A percentile compares a stretch with the other conserved stretches of the same genome.
Conservation (phyloP, 345 rosid genomes). For the Capsella bursapastoris region DNA sequence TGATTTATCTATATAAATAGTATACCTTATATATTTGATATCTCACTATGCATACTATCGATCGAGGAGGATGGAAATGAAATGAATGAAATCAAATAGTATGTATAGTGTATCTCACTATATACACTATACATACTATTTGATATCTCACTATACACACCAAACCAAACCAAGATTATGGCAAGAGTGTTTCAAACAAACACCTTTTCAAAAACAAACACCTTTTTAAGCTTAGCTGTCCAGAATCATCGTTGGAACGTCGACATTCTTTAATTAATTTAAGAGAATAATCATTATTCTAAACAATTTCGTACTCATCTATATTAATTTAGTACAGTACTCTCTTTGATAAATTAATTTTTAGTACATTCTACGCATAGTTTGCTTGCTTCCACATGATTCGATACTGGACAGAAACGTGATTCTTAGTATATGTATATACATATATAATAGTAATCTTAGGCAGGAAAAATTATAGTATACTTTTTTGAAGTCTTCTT, state of each 20-base stretch:
- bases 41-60: not conserved
- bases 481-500: not conserved
- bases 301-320: not conserved
- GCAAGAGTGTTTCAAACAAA: not conserved
- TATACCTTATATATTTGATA: not conserved
- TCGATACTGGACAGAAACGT: not conserved
- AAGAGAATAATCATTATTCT: not conserved
- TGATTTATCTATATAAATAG: too few species aligned
- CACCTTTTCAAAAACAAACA: not conserved
- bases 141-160: not conserved
- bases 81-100: too few species aligned
- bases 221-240: not conserved
- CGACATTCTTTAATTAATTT: not conserved
- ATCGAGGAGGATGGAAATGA: not conserved
- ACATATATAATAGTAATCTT: not conserved
- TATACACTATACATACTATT: too few species aligned
- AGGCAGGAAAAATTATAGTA: not conserved
- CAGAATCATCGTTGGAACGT: not conserved
- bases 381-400: not conserved
- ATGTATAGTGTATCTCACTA: too few species aligned
- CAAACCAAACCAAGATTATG: not conserved
- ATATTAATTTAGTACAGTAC: not conserved
- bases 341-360: not conserved
- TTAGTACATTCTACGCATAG: not conserved
- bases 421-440: not conserved